These are phyloP conservation scores for Phoenix dactylifera DNA, from an alignment of 176 grass and related monocot species.

Conservation along the genomic window DNA sequence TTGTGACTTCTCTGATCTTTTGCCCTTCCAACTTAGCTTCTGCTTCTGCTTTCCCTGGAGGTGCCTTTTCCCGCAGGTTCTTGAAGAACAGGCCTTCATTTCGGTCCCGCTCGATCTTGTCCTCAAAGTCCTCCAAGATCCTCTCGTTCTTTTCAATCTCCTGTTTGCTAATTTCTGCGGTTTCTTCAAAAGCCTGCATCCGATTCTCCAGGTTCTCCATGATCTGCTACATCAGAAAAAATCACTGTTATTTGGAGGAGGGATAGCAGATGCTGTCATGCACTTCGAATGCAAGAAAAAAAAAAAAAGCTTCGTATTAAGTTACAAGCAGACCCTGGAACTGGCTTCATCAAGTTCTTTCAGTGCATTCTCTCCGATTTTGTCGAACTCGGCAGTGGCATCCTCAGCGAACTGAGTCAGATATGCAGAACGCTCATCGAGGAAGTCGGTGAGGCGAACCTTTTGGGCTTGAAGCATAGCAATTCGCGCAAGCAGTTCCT, in stretches of 20 bases:
- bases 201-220: slow-evolving; percentile 63
- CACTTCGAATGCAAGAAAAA: no score
- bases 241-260: not conserved
- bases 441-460: slow-evolving; percentile 59
- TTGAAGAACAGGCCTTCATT: slow-evolving; percentile 94
- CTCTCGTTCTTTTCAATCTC: slow-evolving; percentile 83
- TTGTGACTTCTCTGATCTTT: slow-evolving; percentile 45
- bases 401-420: slow-evolving; percentile 78
- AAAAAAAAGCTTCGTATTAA: not conserved
- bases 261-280: no score
- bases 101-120: slow-evolving; percentile 61
- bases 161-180: slow-evolving; percentile 47
- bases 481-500: slow-evolving; percentile 63
- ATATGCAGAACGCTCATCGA: slow-evolving; percentile 61
- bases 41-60: slow-evolving; percentile 17
- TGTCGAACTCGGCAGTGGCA: slow-evolving; percentile 57
- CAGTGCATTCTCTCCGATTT: slow-evolving; percentile 74
- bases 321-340: slow-evolving; percentile 38
- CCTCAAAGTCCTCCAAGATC: slow-evolving; percentile 76
- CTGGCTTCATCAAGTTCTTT: slow-evolving; percentile 65
- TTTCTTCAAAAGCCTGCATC: slow-evolving; percentile 73
- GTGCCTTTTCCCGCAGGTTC: slow-evolving; percentile 44
- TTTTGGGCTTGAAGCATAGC: slow-evolving; percentile 78
- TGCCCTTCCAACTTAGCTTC: slow-evolving; percentile 49
- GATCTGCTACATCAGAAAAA: slow-evolving; percentile 35